Conservation (phyloP, 1,139 yeast genomes). For the Taiozyma onychis region DNA sequence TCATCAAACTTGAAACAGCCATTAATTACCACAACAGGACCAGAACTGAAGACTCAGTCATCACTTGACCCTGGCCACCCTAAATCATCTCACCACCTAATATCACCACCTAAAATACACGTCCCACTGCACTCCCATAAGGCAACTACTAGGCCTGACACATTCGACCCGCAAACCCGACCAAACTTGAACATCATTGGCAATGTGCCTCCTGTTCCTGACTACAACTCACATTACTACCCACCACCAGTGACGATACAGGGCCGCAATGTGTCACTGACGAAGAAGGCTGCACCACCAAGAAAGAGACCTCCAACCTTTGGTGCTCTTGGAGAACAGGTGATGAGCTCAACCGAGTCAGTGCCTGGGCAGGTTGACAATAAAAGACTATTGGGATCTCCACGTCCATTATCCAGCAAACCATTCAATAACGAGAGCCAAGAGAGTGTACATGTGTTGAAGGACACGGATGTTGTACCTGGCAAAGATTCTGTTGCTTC, state of each 20-base stretch:
- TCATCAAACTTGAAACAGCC: neutral
- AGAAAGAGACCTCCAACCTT: slow-evolving; percentile 21
- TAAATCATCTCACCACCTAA: neutral
- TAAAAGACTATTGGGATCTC: neutral
- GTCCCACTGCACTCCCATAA: neutral
- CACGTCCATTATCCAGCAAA: neutral
- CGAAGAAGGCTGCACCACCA: slow-evolving; percentile 11
- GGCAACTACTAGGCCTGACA: neutral
- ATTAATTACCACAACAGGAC: neutral
- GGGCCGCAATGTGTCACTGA: slow-evolving; percentile 19
- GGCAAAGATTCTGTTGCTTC: neutral
- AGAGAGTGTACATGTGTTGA: neutral
- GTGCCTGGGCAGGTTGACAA: neutral
- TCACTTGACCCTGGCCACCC: neutral
- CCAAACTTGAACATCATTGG: slow-evolving; percentile 7
- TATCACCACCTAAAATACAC: neutral
- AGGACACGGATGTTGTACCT: neutral
- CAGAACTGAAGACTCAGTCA: neutral
- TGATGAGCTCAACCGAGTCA: neutral
- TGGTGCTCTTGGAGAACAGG: neutral
- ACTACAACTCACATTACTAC: slow-evolving; percentile 16
- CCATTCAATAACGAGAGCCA: neutral
- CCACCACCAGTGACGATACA: slow-evolving; percentile 24
- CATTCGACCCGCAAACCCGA: neutral
- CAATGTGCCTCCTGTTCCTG: slow-evolving; percentile 23